Percentiles rank a stretch among this genome's conserved stretches.
These are phyloP conservation scores for Chrysanthemum seticuspe DNA, from an alignment of 129 eudicot species.

Conservation along the genomic window DNA sequence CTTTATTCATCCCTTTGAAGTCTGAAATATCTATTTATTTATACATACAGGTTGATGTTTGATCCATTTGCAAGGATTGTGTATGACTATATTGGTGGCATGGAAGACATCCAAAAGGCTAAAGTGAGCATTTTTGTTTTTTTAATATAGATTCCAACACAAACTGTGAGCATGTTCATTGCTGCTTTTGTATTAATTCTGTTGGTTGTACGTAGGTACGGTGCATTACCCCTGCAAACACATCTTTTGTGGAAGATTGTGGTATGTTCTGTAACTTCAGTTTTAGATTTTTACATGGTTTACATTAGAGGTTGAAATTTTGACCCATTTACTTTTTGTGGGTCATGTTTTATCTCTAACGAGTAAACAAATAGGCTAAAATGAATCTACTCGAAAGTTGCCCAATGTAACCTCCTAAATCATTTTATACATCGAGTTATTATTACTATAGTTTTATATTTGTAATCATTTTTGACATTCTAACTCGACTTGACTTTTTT, in stretches of 20 bases:
- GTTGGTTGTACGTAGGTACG: conserved; percentile 45
- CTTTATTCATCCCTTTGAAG: not conserved
- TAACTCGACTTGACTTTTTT: no score
- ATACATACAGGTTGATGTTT: conserved; percentile 58
- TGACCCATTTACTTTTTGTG: not conserved
- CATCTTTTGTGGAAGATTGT: conserved; percentile 65
- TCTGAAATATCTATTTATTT: not conserved
- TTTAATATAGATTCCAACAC: conserved; percentile 20
- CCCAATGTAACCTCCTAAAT: no score
- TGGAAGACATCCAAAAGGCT: conserved; percentile 63
- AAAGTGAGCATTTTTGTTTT: conserved; percentile 41
- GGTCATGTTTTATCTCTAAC: not conserved
- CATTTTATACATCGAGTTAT: no score
- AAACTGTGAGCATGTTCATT: not conserved
- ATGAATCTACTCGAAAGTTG: no score
- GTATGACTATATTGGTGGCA: conserved; percentile 67
- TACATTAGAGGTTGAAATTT: not conserved
- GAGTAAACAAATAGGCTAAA: not conserved
- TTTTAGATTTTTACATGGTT: not conserved
- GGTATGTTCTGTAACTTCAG: conserved; percentile 35
- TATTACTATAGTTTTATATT: no score
- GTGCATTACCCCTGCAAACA: conserved; percentile 47
- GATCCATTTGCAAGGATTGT: conserved; percentile 61
- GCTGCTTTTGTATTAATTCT: conserved; percentile 4
- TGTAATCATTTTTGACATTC: no score